Conservation (phyloP, 805 yeast species). For the Yarrowia sp. region DNA sequence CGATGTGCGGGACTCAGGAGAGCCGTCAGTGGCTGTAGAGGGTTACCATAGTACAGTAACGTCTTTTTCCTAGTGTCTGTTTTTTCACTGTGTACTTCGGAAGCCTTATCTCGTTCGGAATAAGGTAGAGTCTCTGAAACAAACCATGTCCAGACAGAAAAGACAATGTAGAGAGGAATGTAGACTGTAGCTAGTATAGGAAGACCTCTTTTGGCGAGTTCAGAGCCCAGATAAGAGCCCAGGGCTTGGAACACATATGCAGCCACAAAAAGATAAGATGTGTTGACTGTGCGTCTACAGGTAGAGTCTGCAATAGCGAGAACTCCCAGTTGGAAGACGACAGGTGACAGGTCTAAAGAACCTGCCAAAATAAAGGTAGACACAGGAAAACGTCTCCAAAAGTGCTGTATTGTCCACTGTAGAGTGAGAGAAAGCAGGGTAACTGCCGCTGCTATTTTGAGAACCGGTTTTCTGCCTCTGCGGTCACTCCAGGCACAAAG, state of each 20-base stretch:
- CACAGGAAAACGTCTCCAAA: background rate
- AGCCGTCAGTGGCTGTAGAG: background rate
- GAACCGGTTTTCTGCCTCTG: background rate
- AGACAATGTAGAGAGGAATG: background rate
- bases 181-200: background rate
- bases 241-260: background rate
- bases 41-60: background rate
- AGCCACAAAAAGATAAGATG: background rate
- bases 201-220: background rate
- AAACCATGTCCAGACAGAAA: background rate
- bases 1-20: background rate
- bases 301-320: constrained; percentile 6
- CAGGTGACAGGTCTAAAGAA: background rate
- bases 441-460: background rate
- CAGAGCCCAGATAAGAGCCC: background rate
- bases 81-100: background rate
- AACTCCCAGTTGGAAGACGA: background rate
- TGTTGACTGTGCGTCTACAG: constrained; percentile 2
- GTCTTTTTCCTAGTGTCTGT: background rate
- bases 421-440: background rate
- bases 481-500: constrained; percentile 2
- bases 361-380: background rate
- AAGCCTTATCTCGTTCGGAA: constrained; percentile 5
- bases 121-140: background rate
- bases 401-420: background rate